These are phyloP conservation scores for Pseudogymnoascus sp. DNA, from an alignment of 2,329 filamentous ascomycete genomes.

Conservation along the genomic window DNA sequence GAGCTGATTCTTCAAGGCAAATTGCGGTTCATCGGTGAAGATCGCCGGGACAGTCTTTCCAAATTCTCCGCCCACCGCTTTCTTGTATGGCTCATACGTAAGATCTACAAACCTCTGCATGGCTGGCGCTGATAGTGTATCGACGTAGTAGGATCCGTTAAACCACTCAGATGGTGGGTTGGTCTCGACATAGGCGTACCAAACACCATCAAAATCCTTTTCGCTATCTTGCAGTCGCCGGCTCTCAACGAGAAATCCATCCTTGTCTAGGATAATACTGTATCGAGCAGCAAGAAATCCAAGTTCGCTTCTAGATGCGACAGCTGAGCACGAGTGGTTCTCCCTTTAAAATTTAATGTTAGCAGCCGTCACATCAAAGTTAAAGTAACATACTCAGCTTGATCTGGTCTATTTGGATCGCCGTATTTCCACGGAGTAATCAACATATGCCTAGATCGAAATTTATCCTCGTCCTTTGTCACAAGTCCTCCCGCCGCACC, in stretches of 20 bases:
- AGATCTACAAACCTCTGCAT: constrained; percentile 25
- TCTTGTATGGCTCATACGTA: constrained; percentile 27
- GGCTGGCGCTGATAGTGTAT: constrained; percentile 24
- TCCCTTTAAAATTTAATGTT: not conserved
- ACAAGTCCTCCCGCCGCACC: constrained; percentile 26
- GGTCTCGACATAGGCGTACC: constrained; percentile 28
- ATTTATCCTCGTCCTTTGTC: constrained; percentile 21
- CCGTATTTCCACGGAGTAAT: constrained; percentile 19
- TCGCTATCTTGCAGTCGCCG: constrained; percentile 18
- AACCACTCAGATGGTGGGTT: constrained; percentile 26
- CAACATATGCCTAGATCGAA: constrained; percentile 24
- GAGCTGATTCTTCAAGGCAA: constrained; percentile 26
- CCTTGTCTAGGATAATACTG: constrained; percentile 20
- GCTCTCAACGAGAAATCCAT: constrained; percentile 21
- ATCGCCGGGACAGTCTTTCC: constrained; percentile 26
- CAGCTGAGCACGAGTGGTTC: constrained; percentile 12
- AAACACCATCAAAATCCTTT: constrained; percentile 19
- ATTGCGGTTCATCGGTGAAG: constrained; percentile 29
- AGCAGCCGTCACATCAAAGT: not conserved
- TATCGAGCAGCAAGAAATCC: constrained; percentile 23
- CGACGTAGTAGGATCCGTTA: constrained; percentile 27
- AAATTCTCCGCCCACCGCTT: constrained; percentile 24
- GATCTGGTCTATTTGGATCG: not conserved
- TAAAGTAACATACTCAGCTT: not conserved
- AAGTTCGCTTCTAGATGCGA: constrained; percentile 19